Evolutionary conservation across 306 rosid species (phyloP).

Genomic region (Alnus rubra): DNA sequence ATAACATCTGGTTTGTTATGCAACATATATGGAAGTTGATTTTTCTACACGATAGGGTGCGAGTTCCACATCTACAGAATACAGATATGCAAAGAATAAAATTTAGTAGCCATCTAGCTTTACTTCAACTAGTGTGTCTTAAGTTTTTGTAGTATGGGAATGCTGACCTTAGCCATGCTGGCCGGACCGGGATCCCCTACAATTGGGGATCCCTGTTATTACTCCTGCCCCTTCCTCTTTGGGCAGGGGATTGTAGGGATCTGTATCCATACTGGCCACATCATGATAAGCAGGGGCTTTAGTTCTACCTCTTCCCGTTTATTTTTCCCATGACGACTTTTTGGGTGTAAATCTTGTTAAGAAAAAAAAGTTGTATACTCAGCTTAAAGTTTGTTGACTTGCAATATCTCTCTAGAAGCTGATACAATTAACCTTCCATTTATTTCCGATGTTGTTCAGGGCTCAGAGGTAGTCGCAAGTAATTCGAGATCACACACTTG

Average conservation of each 20-base stretch:
- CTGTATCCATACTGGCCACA: not conserved
- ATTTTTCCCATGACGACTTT: not conserved
- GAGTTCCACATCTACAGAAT: not conserved
- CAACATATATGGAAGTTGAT: slow-evolving; percentile 12
- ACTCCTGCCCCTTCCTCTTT: too few relatives aligned
- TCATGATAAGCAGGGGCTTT: not conserved
- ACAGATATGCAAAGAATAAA: not conserved
- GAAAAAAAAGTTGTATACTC: not conserved
- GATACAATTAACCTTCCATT: slow-evolving; percentile 10
- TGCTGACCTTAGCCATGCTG: slow-evolving; percentile 7
- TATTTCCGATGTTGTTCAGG: slow-evolving; percentile 52
- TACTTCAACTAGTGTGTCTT: not conserved
- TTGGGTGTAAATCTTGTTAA: not conserved
- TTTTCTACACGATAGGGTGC: not conserved
- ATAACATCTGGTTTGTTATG: slow-evolving; percentile 4
- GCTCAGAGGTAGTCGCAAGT: slow-evolving; percentile 77
- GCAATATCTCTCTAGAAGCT: not conserved
- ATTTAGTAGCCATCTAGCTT: not conserved
- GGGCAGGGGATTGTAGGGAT: too few relatives aligned
- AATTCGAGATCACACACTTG: slow-evolving; percentile 93
- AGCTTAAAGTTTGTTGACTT: not conserved
- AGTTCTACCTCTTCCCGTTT: not conserved
- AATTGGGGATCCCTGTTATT: too few relatives aligned
- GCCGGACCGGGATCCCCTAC: not conserved
- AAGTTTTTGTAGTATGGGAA: slow-evolving; percentile 4